These are phyloP conservation scores for Amaranthus palmeri DNA, from an alignment of 148 eudicot genomes.

Conservation along the genomic window DNA sequence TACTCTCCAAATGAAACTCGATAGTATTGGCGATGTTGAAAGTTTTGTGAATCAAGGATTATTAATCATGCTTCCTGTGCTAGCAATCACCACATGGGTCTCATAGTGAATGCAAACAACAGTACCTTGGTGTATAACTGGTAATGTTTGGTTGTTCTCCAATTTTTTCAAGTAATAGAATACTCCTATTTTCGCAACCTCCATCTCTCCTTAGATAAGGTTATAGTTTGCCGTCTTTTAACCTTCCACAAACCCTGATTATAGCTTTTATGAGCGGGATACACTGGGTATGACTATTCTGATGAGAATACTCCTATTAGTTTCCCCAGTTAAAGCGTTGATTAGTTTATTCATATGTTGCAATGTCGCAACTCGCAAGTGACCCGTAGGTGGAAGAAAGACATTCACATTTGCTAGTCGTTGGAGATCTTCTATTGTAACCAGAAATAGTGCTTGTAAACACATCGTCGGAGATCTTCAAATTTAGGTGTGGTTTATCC, in stretches of 20 bases:
- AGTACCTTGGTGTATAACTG: neutral
- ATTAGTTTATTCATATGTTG: neutral
- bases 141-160: neutral
- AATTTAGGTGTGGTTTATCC: too few species aligned
- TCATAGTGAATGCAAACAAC: constrained; percentile 32
- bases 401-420: neutral
- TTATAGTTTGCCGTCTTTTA: too few species aligned
- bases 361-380: neutral
- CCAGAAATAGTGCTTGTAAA: neutral
- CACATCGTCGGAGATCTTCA: too few species aligned
- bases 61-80: constrained; percentile 49
- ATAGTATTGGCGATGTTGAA: constrained; percentile 45
- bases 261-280: too few species aligned
- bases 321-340: neutral
- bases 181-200: neutral
- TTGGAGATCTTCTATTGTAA: neutral
- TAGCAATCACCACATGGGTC: constrained; percentile 62
- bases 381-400: neutral
- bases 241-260: too few species aligned
- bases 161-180: neutral
- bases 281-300: too few species aligned
- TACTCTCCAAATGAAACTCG: constrained; percentile 41
- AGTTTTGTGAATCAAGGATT: constrained; percentile 60
- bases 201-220: too few species aligned
- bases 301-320: too few species aligned